Base-by-base conservation (phyloP, 768 basidiomycete species). In the Suillus plorans region DNA sequence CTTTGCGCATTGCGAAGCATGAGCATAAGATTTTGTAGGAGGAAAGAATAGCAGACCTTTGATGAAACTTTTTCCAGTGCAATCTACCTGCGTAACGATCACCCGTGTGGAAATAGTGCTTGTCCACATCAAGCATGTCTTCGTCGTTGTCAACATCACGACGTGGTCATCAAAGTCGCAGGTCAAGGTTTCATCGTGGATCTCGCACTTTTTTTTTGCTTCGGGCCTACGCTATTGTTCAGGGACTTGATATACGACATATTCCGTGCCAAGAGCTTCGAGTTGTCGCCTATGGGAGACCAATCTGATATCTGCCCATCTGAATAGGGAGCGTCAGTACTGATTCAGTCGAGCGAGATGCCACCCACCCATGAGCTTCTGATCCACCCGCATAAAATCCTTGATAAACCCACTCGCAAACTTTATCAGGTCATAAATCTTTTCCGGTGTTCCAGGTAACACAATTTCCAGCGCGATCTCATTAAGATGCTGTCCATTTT, bases 241-340 rank as follows among this genome's bases (percentile, higher is more conserved):
- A 99, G 80, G 0, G 95, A 95, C 74, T 97, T 98, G 79, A 98
- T 96, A 77, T 99, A 99, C 34, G 94, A 94, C 88, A 53, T 95
- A 67, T 94, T 92, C 12, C 97, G 86, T 34, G 88, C 82, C 12
- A 97, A 86, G 45, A 94, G 84, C 63, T 88, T 86, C 41, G 88
- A 86, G 16, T 83, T 86, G 0, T 85, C 80, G 0, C 78, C 71
- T 5, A 81, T 80, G 0, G 97, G 95, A 20, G 85, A 80, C 97
- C 97, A 99, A 74, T 99, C 97, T 5, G 95, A 91, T 71, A 95
- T 93, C 76, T 99, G 95, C 62, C 99, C 86, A 68, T 98, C 97
- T 99, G 65, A 22, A 34, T 31, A 28, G 55, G 34, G 3, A 22
- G 31, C 8, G 9, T n/a, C 9, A 55, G 53, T 41, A 47, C 5